Percentiles rank a stretch among this genome's conserved stretches.
Evolutionary conservation across 164 flowering plant species (phyloP).

Genomic region (Echeveria elegans): DNA sequence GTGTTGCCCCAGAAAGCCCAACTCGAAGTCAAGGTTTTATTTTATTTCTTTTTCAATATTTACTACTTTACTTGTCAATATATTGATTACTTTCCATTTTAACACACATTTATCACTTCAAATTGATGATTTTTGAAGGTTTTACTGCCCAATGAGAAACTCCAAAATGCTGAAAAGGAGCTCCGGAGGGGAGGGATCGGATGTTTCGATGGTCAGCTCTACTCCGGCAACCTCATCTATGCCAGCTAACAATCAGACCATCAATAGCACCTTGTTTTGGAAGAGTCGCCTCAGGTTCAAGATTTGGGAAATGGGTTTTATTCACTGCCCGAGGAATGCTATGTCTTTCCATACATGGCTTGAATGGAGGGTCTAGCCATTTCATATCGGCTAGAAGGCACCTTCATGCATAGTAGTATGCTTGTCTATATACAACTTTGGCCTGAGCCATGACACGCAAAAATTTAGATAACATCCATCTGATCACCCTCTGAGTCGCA

Average conservation of each 20-base stretch:
- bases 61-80: too few species aligned
- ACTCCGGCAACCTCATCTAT: neutral
- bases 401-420: too few species aligned
- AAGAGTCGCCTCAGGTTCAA: neutral
- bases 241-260: neutral
- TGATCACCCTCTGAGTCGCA: neutral
- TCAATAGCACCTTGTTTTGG: neutral
- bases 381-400: neutral
- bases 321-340: neutral
- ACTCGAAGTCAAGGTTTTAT: conserved; percentile 5
- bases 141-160: neutral
- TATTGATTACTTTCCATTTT: too few species aligned
- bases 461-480: neutral
- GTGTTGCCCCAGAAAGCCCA: neutral
- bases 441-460: neutral
- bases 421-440: too few species aligned
- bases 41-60: too few species aligned
- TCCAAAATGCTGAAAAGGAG: neutral
- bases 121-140: neutral
- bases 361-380: conserved; percentile 1
- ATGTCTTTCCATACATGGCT: neutral
- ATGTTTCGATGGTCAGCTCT: too few species aligned
- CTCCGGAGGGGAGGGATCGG: neutral
- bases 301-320: neutral
- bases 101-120: neutral